Conservation (phyloP, 345 rosid species). For the Boechera stricta region DNA sequence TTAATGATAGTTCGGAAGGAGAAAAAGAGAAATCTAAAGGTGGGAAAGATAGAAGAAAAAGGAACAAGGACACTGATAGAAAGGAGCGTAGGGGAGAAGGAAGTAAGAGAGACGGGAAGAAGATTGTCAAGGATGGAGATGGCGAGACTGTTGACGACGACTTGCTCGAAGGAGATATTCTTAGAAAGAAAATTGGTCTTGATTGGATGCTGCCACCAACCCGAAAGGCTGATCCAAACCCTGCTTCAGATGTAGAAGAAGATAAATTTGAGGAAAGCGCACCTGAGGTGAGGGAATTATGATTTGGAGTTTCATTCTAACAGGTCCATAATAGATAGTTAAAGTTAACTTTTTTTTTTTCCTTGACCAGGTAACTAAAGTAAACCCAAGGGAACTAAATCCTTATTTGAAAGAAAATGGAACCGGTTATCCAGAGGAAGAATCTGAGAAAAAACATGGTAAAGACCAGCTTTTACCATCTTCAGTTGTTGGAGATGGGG, state of each 20-base stretch:
- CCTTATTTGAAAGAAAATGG: conserved; percentile 81
- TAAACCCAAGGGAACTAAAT: conserved; percentile 81
- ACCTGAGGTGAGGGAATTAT: conserved; percentile 54
- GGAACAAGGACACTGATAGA: conserved; percentile 52
- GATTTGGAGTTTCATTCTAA: not conserved
- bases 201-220: conserved; percentile 90
- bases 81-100: conserved; percentile 53
- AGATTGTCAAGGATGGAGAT: conserved; percentile 55
- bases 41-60: conserved; percentile 51
- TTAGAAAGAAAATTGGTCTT: conserved; percentile 73
- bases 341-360: not conserved
- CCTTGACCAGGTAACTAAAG: conserved; percentile 50
- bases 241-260: conserved; percentile 47
- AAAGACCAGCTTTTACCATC: conserved; percentile 54
- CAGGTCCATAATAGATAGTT: not conserved
- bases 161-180: conserved; percentile 47
- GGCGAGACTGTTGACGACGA: conserved; percentile 50
- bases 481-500: conserved; percentile 90
- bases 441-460: conserved; percentile 49
- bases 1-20: conserved; percentile 43
- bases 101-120: conserved; percentile 57
- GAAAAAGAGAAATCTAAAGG: conserved; percentile 48
- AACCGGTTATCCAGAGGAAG: conserved; percentile 83
- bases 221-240: conserved; percentile 46
- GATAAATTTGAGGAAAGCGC: conserved; percentile 51